A percentile compares a stretch with the other conserved stretches of the same genome.
phyloP scores from a whole-genome alignment of 1,139 yeast genomes.

The Saccharomyces pastorianus region DNA sequence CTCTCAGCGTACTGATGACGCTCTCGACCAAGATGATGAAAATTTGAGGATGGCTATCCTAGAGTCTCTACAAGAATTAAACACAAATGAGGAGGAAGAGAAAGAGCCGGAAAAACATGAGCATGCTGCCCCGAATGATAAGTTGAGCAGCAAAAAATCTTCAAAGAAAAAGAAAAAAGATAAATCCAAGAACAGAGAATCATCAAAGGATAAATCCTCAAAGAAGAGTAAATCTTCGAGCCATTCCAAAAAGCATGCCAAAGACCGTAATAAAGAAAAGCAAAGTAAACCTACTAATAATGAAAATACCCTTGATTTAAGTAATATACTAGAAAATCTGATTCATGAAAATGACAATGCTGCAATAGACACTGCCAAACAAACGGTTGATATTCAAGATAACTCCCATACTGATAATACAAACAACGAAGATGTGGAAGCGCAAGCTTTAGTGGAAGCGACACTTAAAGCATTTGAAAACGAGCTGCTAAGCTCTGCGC shows the following conservation, averaged over 20 bases:
- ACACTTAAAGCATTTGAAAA: conserved; percentile 30
- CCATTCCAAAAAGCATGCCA: background rate
- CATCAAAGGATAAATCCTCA: conserved; percentile 8
- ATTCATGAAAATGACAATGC: background rate
- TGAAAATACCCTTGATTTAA: conserved; percentile 4
- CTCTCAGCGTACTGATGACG: conserved; percentile 12
- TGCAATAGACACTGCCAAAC: background rate
- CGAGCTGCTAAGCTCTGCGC: conserved; percentile 19
- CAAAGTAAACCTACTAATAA: conserved; percentile 11
- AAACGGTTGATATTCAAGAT: conserved; percentile 1
- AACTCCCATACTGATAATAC: background rate
- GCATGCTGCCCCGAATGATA: conserved; percentile 1
- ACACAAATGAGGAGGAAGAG: conserved; percentile 9
- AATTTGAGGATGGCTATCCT: conserved; percentile 28
- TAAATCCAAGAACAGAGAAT: conserved; percentile 8
- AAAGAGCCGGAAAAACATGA: conserved; percentile 2
- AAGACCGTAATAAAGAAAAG: background rate
- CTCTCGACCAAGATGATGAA: conserved; percentile 30
- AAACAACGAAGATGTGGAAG: conserved; percentile 22
- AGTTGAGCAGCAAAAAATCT: conserved; percentile 9
- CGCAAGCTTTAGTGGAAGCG: conserved; percentile 30
- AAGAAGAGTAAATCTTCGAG: background rate
- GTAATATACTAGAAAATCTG: background rate
- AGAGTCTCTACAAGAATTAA: conserved; percentile 25
- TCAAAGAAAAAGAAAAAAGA: conserved; percentile 18